Evolutionary conservation across 129 eudicot genomes (phyloP).

Genomic region (Helianthus tuberosus): DNA sequence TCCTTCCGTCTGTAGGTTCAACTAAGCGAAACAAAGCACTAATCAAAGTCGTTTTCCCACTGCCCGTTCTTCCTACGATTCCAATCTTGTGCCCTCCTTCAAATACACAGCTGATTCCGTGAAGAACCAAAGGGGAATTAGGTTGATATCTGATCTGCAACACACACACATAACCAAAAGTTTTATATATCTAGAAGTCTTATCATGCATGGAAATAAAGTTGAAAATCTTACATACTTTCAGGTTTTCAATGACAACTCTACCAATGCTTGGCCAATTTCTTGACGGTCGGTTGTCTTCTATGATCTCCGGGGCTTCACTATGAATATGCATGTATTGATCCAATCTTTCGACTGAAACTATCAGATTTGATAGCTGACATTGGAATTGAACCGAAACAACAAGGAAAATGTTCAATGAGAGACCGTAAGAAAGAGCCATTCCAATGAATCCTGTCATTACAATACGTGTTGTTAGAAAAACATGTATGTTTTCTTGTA

Average conservation of each 20-base stretch:
- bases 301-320: conserved; percentile 68
- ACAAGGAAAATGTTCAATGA: conserved; percentile 58
- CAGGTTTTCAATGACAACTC: conserved; percentile 54
- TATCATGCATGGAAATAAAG: not conserved
- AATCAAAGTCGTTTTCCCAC: conserved; percentile 74
- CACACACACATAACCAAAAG: not conserved
- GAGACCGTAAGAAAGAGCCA: conserved; percentile 74
- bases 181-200: not conserved
- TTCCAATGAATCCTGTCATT: conserved; percentile 66
- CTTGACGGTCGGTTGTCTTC: conserved; percentile 49
- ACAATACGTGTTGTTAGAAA: not conserved
- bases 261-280: conserved; percentile 62
- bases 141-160: conserved; percentile 62
- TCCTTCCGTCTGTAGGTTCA: conserved; percentile 70
- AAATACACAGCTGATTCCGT: conserved; percentile 60
- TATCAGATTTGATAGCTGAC: conserved; percentile 53
- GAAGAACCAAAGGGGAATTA: conserved; percentile 58
- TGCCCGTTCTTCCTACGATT: conserved; percentile 81
- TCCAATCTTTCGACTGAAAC: conserved; percentile 73
- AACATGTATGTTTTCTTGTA: not conserved
- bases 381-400: conserved; percentile 43
- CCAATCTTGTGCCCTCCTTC: conserved; percentile 71
- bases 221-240: conserved; percentile 40
- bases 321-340: conserved; percentile 67
- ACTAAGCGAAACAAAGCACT: conserved; percentile 69